Percentiles rank a stretch among this genome's conserved stretches.
Conservation (phyloP, 164 flowering plant species). For the Houttuynia cordata region DNA sequence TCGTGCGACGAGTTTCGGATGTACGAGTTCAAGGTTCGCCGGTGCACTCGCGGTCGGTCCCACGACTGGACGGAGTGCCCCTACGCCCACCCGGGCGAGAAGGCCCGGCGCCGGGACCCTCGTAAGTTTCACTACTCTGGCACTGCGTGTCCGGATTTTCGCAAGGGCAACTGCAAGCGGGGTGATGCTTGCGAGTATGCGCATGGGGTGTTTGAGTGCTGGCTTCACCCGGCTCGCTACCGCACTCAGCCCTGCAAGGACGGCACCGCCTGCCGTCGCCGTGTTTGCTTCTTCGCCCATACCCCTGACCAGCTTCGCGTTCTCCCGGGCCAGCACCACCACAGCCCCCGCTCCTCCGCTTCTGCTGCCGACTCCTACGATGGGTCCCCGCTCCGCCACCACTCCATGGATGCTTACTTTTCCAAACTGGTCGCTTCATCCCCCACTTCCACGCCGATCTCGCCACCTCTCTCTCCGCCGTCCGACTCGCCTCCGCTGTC, state of each 20-base stretch:
- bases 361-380: slow-evolving; percentile 20
- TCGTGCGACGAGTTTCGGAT: slow-evolving; percentile 68
- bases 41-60: slow-evolving; percentile 58
- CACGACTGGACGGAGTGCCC: slow-evolving; percentile 99
- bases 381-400: slow-evolving; percentile 41
- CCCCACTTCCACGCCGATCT: slow-evolving; percentile 20
- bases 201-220: slow-evolving; percentile 92
- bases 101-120: slow-evolving; percentile 82
- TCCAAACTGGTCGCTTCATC: slow-evolving; percentile 11
- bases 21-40: slow-evolving; percentile 64
- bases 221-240: slow-evolving; percentile 87
- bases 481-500: slow-evolving; percentile 44
- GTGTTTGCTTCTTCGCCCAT: slow-evolving; percentile 85
- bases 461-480: slow-evolving; percentile 41
- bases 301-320: slow-evolving; percentile 61
- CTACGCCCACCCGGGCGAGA: slow-evolving; percentile 90
- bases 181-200: slow-evolving; percentile 81
- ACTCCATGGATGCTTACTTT: slow-evolving; percentile 21
- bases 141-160: slow-evolving; percentile 71
- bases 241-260: slow-evolving; percentile 91
- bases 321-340: slow-evolving; percentile 15
- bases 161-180: slow-evolving; percentile 64
- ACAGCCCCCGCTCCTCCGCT: slow-evolving; percentile 20
- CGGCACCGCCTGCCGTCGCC: slow-evolving; percentile 52
- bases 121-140: slow-evolving; percentile 67